These are phyloP conservation scores for Linanthus parryae DNA, from an alignment of 148 eudicot genomes.

Conservation along the genomic window DNA sequence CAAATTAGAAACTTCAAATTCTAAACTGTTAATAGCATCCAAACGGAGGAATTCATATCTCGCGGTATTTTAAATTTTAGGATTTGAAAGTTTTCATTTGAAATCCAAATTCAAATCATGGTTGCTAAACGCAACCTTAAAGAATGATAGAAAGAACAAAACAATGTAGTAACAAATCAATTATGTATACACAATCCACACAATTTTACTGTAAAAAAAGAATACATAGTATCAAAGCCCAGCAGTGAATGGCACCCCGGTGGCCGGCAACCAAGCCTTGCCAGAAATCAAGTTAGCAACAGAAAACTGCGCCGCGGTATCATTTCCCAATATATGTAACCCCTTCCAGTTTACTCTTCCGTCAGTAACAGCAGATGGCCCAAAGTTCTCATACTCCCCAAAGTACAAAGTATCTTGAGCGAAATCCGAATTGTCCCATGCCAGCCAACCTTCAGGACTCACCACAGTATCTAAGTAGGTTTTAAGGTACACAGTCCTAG, in stretches of 20 bases:
- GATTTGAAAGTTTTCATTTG: too few species aligned
- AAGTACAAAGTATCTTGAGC: conserved; percentile 13
- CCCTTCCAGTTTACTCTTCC: conserved; percentile 6
- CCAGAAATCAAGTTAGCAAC: conserved; percentile 3
- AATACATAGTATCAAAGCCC: conserved; percentile 4
- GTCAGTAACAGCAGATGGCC: not conserved
- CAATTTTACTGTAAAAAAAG: conserved; percentile 4
- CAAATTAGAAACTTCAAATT: too few species aligned
- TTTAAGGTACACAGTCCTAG: conserved; percentile 16
- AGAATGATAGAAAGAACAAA: too few species aligned
- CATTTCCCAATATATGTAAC: not conserved
- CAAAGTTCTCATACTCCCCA: conserved; percentile 17
- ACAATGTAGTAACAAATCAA: too few species aligned
- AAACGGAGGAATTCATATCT: too few species aligned
- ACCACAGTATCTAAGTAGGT: conserved; percentile 14
- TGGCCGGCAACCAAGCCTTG: conserved; percentile 4
- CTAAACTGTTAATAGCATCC: too few species aligned
- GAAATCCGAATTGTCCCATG: conserved; percentile 12
- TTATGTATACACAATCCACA: too few species aligned
- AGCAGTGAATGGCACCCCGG: conserved; percentile 10
- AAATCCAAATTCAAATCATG: too few species aligned
- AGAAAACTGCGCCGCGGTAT: conserved; percentile 1
- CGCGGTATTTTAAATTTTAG: too few species aligned
- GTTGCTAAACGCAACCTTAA: too few species aligned
- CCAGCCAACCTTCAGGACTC: conserved; percentile 17